Base-by-base conservation (phyloP, 345 rosid species). In the Carallia brachiata region DNA sequence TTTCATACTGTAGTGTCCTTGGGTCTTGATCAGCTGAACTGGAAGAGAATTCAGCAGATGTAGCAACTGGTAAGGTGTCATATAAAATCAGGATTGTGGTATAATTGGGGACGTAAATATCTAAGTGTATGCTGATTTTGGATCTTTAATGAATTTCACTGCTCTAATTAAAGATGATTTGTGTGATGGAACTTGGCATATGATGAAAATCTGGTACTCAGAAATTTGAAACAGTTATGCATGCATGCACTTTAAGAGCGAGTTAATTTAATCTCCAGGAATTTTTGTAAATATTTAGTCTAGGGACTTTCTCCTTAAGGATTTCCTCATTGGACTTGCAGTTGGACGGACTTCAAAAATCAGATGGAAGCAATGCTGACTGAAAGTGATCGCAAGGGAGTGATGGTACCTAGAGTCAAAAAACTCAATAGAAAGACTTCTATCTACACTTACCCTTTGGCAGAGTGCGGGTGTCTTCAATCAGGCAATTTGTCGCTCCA, bases 381-480 rank as follows among this genome's bases (percentile, higher is more conserved):
- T 61, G 97, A 94, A 80, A 94, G 90, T 58, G 96, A 94, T 70
- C 88, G 91, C 50, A 91, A 89, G 70, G 97, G 95, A 66, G 77
- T 87, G 75, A 84, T 87, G 78, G 89, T 94, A 61, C 98, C 98
- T 4, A 86, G 90, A 73, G 77, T 91, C 5, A 81, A 80, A 62
- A 94, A 90, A 79, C 80, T 91, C 80, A 91, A 89, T 85, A 77
- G 98, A 32, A 89, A 94, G 77, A 91, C 92, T 71, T 88, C 97
- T 6, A 81, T 94, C 72, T 91, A 94, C 80, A 78, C 86, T 0
- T 91, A 82, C 68, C 98, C 97, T 61, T 86, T 91, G 78, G 95
- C 98, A 1, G 98, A 91, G 73, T 89, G 97, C 40, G 80, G 83
- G 27, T 94, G 97, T 74, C 89, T 94, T 54, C 91, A 77, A 52